These are phyloP conservation scores for Arthrobotrys musiformis DNA, from an alignment of 2,329 filamentous ascomycete genomes.

Conservation along the genomic window DNA sequence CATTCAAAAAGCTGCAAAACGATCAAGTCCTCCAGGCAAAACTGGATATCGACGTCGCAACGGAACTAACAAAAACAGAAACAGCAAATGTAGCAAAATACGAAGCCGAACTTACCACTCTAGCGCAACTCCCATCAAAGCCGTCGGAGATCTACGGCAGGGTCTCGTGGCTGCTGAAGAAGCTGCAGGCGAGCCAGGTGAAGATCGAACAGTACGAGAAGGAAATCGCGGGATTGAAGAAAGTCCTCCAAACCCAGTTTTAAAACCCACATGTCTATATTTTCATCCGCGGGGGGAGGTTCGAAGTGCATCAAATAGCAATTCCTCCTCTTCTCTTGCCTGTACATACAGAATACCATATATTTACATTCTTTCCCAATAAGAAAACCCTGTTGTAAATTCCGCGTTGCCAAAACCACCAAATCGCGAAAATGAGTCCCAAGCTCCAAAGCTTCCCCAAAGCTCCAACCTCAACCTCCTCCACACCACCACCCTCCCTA, in stretches of 20 bases:
- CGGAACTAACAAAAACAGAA: constrained; percentile 65
- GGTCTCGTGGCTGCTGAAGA: constrained; percentile 66
- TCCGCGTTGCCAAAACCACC: constrained; percentile 2
- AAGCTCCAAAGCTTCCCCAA: background rate
- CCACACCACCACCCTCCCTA: background rate
- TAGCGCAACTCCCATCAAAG: constrained; percentile 65
- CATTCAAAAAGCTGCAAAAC: constrained; percentile 71
- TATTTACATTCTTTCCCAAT: too few relatives aligned
- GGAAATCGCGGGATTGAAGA: constrained; percentile 66
- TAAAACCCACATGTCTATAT: constrained; percentile 57
- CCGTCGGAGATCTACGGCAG: constrained; percentile 64
- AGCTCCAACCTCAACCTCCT: background rate
- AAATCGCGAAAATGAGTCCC: background rate
- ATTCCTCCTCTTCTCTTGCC: constrained; percentile 14
- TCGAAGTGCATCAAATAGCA: background rate
- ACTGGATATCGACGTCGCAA: constrained; percentile 63
- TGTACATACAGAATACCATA: constrained; percentile 29
- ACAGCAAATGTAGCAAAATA: constrained; percentile 66
- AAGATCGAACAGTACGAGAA: constrained; percentile 67
- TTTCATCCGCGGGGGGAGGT: background rate
- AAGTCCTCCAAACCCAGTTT: constrained; percentile 66
- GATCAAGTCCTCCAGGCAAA: constrained; percentile 59
- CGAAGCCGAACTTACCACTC: constrained; percentile 66
- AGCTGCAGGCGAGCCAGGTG: constrained; percentile 65
- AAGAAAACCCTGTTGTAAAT: background rate